Evolutionary conservation across 1,139 yeast genomes (phyloP).

Genomic region (Yamadazyma oceani): DNA sequence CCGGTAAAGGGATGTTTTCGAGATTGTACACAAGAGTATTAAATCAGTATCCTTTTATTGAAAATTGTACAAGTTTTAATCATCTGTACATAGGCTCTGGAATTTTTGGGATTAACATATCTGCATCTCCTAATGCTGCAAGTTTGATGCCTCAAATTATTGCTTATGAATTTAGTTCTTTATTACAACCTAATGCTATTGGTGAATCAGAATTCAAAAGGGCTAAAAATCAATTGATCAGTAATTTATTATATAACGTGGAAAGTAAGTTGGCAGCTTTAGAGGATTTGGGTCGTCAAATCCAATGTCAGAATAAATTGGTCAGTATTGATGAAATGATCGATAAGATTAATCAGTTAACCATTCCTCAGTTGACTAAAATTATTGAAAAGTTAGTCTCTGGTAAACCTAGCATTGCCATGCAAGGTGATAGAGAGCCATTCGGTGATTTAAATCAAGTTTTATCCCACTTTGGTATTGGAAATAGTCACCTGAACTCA

Average conservation of each 20-base stretch:
- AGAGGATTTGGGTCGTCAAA: constrained; percentile 94
- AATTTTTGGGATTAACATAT: constrained; percentile 81
- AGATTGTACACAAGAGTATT: constrained; percentile 87
- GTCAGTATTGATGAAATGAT: constrained; percentile 87
- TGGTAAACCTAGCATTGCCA: constrained; percentile 77
- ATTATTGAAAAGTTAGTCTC: constrained; percentile 80
- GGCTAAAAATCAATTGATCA: constrained; percentile 88
- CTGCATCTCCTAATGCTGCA: constrained; percentile 86
- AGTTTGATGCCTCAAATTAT: constrained; percentile 79
- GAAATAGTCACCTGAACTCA: constrained; percentile 39
- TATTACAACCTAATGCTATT: constrained; percentile 60
- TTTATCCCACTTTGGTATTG: constrained; percentile 72
- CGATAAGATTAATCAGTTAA: constrained; percentile 63
- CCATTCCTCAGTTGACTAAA: constrained; percentile 63
- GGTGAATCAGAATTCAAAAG: constrained; percentile 73
- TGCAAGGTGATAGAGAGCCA: constrained; percentile 82
- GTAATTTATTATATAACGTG: constrained; percentile 88
- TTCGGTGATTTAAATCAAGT: constrained; percentile 82
- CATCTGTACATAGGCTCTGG: constrained; percentile 92
- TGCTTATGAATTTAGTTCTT: constrained; percentile 68
- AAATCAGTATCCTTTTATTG: constrained; percentile 89
- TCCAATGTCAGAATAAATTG: constrained; percentile 77
- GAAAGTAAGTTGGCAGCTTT: constrained; percentile 89
- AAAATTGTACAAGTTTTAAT: constrained; percentile 83
- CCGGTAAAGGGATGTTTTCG: constrained; percentile 99